Base-by-base conservation (phyloP, 495 filamentous ascomycete genomes). In the Penicillium pancosmium region DNA sequence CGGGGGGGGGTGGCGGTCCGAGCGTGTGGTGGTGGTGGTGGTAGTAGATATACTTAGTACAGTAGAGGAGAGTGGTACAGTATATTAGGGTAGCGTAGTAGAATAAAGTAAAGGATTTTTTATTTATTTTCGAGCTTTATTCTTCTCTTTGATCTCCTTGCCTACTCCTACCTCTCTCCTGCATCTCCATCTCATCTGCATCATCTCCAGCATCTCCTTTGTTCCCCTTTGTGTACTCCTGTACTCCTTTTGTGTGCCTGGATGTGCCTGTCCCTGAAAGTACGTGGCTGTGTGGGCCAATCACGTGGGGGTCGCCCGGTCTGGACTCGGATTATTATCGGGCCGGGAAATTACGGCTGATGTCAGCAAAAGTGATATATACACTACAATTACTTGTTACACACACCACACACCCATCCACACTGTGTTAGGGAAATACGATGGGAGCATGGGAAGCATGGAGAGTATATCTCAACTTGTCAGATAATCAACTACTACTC, bases 291-390 rank as follows among this genome's bases (percentile, higher is more conserved):
- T 9, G 16, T 16, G 21, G 44, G 16, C 21, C 23, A 6, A 10
- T 31, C 27, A 31, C 27, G 27, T 31, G 27, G 25, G 6, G 19
- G 19, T 23, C 23, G 13, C 27, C 31, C 13, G 55, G 61, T 63
- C 61, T 63, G 44, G 61, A 57, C 57, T 56, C 57, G 61, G 61
- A 64, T 44, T 9, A 60, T 25, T 5, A 11, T 57, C 61, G 61
- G 56, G 10, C 61, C 61, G 57, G 57, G 61, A 63, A 49, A 64
- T 64, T 60, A 56, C 41, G 23, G n/a, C 40, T 52, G 48, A 34
- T 19, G 2, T 43, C 7, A 55, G 19, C 19, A 41, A 6, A 31
- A 31, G 8, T 31, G 27, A 31, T 31, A 31, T 0, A 0, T 0
- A 31, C 27, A 31, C 27, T 0, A 31, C 8, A 7, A 0, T 31